Base-by-base conservation (phyloP, 148 eudicot genomes). In the Camellia sinensis region DNA sequence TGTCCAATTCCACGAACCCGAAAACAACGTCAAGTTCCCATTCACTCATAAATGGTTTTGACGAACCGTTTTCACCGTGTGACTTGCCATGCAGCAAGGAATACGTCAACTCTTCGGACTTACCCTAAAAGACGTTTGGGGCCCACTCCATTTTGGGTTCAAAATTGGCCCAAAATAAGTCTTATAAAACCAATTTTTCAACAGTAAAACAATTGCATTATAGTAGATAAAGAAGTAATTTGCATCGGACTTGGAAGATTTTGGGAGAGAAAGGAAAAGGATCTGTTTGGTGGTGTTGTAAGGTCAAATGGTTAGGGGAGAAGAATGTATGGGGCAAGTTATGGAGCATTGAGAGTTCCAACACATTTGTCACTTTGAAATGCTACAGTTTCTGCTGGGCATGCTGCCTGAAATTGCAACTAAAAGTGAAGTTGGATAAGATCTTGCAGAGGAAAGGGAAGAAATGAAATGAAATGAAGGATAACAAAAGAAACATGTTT, bases 321-420 rank as follows among this genome's bases (percentile, higher is more conserved):
- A 76, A 80, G 83, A 82, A 84, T 78, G 87, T 83, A 87, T 87
- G 88, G 87, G 88, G 80, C 64, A 79, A 71, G 83, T 85, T 73
- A 83, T 85, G 88, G 87, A 67, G 76, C 44, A 19, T 62, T 70
- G 74, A 79, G 74, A 14, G 70, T 73, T 50, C 70, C 87, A 72
- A 81, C 17, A 83, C 40, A 62, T 64, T 29, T 85, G 83, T 73
- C 83, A 71, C 77, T 64, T 63, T 57, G 76, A 22, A 68, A 18
- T 71, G 73, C 69, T 69, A 81, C 83, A 89, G 43, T 7, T 79
- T 74, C 81, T 87, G 92, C 37, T 74, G 62, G 82, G 80, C 80
- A 15, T 87, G 89, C 61, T 67, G 82, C 65, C 83, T 77, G 75
- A 76, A 86, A 80, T 21, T 80, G 84, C 19, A 87, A 87, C 89